Conservation (phyloP, 2,329 filamentous ascomycete genomes). For the Cordyceps sp. region DNA sequence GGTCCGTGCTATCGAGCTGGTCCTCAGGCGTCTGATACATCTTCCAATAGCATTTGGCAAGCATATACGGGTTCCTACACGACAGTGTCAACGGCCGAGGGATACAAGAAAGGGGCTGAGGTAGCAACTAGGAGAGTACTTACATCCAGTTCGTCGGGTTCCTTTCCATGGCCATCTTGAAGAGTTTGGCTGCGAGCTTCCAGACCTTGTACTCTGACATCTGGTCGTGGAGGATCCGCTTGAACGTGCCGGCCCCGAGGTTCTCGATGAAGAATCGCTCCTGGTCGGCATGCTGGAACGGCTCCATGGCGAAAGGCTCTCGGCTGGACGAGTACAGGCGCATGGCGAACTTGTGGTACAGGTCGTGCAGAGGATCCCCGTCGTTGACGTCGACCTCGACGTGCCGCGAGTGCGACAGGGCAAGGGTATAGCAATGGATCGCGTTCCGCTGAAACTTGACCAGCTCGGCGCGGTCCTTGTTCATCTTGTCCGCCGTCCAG, state of each 20-base stretch:
- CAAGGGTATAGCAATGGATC: slow-evolving; percentile 62
- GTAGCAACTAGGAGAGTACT: slow-evolving; percentile 9
- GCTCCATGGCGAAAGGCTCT: slow-evolving; percentile 46
- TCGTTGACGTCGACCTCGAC: slow-evolving; percentile 26
- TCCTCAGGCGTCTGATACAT: slow-evolving; percentile 36
- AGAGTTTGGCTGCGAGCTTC: slow-evolving; percentile 41
- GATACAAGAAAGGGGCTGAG: too few relatives aligned
- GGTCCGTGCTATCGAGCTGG: slow-evolving; percentile 25
- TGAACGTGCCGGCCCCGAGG: slow-evolving; percentile 32
- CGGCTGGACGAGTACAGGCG: slow-evolving; percentile 44
- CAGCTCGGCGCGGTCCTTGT: slow-evolving; percentile 61
- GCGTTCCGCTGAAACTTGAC: slow-evolving; percentile 61
- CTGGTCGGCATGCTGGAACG: slow-evolving; percentile 38
- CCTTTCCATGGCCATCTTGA: slow-evolving; percentile 36
- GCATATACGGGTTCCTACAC: slow-evolving; percentile 39
- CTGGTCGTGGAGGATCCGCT: slow-evolving; percentile 33
- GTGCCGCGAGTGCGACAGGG: slow-evolving; percentile 36
- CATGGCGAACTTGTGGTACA: slow-evolving; percentile 45
- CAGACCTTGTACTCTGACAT: slow-evolving; percentile 44
- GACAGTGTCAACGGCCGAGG: slow-evolving; percentile 11
- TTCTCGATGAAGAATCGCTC: slow-evolving; percentile 39
- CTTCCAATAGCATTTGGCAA: slow-evolving; percentile 46
- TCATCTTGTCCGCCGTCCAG: slow-evolving; percentile 84
- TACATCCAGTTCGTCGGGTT: slow-evolving; percentile 41
- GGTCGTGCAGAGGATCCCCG: slow-evolving; percentile 36